A percentile compares a stretch with the other conserved stretches of the same genome.
phyloP scores from a whole-genome alignment of 2,329 filamentous ascomycete species.

The Zarea fungicola region DNA sequence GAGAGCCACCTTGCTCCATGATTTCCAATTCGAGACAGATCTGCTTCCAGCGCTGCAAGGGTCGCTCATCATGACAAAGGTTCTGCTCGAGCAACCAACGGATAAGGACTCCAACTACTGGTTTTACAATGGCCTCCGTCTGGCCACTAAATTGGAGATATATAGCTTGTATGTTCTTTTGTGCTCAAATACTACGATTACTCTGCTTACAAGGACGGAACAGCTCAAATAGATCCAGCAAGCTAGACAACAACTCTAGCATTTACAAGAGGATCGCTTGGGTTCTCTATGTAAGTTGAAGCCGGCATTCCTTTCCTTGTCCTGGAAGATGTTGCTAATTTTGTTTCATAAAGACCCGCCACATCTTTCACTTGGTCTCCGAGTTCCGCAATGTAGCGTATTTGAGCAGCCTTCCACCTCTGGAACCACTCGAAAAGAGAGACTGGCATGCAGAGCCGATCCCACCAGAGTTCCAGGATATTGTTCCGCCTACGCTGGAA shows the following conservation, averaged over 20 bases:
- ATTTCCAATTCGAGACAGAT: slow-evolving; percentile 1
- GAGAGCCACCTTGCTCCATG: background rate
- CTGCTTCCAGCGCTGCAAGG: background rate
- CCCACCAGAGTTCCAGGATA: background rate
- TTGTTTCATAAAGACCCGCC: background rate
- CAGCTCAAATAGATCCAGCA: background rate
- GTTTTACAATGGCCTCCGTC: slow-evolving; percentile 6
- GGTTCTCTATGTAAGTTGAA: slow-evolving; percentile 3
- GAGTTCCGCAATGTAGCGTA: slow-evolving; percentile 1
- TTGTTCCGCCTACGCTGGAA: background rate
- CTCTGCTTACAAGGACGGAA: background rate
- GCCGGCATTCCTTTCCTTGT: background rate
- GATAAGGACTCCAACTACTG: slow-evolving; percentile 10
- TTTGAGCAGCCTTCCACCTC: background rate
- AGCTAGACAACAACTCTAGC: too few species aligned
- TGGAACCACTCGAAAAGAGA: background rate
- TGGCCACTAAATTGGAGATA: slow-evolving; percentile 3
- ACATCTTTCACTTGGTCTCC: background rate
- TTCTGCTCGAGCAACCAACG: background rate
- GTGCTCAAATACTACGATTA: background rate
- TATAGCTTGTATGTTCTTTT: slow-evolving; percentile 2
- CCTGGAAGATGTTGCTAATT: too few species aligned
- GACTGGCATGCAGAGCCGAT: background rate
- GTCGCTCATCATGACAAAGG: background rate
- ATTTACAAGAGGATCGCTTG: slow-evolving; percentile 1